Evolutionary conservation across 768 basidiomycete species (phyloP).

Genomic region (Tulasnella sp.): DNA sequence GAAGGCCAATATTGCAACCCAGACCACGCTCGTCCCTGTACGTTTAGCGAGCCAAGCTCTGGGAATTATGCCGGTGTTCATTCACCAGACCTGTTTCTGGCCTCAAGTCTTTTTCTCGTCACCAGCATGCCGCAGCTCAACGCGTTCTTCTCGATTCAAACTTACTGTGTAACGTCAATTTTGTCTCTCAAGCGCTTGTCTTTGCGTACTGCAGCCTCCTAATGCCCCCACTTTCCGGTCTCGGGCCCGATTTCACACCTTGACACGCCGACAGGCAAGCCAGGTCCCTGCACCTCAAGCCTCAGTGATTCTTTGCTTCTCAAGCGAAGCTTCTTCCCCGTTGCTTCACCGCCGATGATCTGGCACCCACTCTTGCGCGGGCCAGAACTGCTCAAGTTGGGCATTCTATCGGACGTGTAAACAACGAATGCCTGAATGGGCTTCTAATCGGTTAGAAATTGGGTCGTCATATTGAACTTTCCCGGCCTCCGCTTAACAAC

Average conservation of each 20-base stretch:
- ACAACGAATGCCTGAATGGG: neutral
- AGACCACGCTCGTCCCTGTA: conserved; percentile 9
- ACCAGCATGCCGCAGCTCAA: neutral
- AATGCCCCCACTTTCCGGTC: conserved; percentile 1
- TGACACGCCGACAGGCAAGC: conserved; percentile 4
- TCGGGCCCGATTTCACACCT: neutral
- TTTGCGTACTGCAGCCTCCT: neutral
- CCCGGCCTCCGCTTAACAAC: neutral
- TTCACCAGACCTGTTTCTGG: neutral
- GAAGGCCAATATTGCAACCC: neutral
- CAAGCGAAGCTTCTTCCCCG: conserved; percentile 8
- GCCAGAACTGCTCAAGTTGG: conserved; percentile 4
- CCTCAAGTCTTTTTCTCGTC: neutral
- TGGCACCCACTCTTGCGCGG: neutral
- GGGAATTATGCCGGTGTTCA: conserved; percentile 5
- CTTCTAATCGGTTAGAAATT: neutral
- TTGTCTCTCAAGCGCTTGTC: neutral
- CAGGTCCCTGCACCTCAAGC: conserved; percentile 3
- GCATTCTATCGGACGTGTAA: neutral
- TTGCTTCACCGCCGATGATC: neutral
- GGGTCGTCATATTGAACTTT: neutral
- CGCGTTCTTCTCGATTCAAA: neutral
- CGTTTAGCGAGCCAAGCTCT: neutral
- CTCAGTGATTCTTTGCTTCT: neutral
- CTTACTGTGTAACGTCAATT: neutral